These are phyloP conservation scores for Elongisporangium anandrum DNA, from an alignment of 352 stramenopile species.

Conservation along the genomic window DNA sequence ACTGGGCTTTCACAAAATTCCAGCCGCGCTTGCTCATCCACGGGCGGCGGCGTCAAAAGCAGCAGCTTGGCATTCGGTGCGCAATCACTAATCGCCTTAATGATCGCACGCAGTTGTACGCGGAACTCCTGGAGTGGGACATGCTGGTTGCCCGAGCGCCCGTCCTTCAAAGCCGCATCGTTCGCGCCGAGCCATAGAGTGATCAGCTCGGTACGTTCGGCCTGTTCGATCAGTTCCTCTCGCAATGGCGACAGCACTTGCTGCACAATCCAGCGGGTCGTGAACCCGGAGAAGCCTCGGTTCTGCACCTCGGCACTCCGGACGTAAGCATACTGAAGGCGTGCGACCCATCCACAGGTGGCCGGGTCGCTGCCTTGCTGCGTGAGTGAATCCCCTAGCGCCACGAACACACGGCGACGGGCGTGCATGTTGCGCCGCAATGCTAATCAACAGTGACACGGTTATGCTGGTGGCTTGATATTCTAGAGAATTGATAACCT, in stretches of 20 bases:
- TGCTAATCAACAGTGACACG: not conserved
- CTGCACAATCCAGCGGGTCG: conserved; percentile 47
- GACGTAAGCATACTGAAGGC: conserved; percentile 43
- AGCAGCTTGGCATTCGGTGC: conserved; percentile 28
- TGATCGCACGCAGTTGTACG: conserved; percentile 30
- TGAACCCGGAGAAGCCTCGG: conserved; percentile 46
- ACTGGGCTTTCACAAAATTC: conserved; percentile 8
- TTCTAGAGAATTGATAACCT: not conserved
- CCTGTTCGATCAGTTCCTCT: conserved; percentile 29
- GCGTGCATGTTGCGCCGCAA: not conserved
- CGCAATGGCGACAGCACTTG: conserved; percentile 30
- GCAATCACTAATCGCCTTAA: conserved; percentile 12
- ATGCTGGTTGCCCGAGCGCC: conserved; percentile 23
- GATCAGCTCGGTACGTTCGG: conserved; percentile 27
- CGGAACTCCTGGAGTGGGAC: conserved; percentile 45
- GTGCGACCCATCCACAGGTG: conserved; percentile 27
- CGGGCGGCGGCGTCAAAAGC: conserved; percentile 50
- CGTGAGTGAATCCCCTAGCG: conserved; percentile 52
- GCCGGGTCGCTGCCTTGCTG: conserved; percentile 24
- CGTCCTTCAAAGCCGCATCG: conserved; percentile 36
- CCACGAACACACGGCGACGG: conserved; percentile 30
- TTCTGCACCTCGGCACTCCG: conserved; percentile 35
- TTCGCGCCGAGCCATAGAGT: conserved; percentile 72
- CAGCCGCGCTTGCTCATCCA: conserved; percentile 33
- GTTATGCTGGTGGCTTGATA: not conserved